Conservation (phyloP, 176 grass and related monocot species). For the Phragmites australis region DNA sequence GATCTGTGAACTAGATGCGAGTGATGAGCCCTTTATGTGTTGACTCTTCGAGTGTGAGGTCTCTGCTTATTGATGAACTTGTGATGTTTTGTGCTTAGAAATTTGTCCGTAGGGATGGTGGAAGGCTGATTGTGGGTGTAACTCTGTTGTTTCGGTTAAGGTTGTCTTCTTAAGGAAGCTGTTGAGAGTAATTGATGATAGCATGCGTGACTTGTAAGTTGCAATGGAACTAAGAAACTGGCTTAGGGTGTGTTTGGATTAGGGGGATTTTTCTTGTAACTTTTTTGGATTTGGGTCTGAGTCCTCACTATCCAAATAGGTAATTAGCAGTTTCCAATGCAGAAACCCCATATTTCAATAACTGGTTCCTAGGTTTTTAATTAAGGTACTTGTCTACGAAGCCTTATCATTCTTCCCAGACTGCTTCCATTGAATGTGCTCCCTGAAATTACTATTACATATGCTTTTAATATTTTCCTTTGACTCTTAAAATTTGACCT, state of each 20-base stretch:
- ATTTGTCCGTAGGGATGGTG: background rate
- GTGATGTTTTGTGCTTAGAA: background rate
- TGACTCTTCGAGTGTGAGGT: background rate
- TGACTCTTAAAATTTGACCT: background rate
- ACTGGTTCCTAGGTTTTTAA: background rate
- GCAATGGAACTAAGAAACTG: background rate
- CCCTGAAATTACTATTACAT: background rate
- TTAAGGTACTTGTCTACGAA: conserved; percentile 1
- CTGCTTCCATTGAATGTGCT: background rate
- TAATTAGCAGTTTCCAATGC: background rate
- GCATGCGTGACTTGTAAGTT: background rate
- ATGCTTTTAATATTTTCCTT: background rate
- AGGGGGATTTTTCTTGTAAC: background rate
- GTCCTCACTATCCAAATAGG: background rate
- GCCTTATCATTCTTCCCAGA: background rate
- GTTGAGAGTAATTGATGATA: background rate
- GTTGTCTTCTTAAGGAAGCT: background rate
- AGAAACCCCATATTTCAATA: background rate
- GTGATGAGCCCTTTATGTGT: background rate
- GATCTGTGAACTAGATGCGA: too few species aligned
- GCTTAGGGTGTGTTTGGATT: background rate
- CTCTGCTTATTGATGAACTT: background rate
- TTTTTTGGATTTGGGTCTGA: background rate
- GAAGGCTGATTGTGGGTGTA: background rate
- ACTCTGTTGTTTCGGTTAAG: background rate